Evolutionary conservation across 1,139 yeast species (phyloP), one percentile per base, ranked within the genome.

Genomic region (Entelexis paramagnoliae): DNA sequence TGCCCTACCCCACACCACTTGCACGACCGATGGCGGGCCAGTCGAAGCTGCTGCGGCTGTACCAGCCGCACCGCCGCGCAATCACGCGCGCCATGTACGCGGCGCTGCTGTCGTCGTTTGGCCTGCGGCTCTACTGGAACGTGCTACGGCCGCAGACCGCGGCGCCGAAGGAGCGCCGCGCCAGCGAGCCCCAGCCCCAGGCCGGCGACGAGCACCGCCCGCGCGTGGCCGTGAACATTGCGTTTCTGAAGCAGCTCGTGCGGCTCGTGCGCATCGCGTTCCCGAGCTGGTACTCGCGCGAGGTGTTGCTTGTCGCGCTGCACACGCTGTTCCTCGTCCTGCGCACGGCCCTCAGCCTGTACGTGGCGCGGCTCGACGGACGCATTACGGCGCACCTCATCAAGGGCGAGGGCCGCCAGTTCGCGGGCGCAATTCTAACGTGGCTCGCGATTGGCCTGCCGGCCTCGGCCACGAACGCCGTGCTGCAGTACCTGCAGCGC

Each of bases 361-460:
- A 81, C 62, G 93, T 88, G 22, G 96, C 96, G 4, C 79, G 83
- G 17, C 72, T 89, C 55, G 97, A 89, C 66, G 96, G 97, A 60
- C 73, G 75, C 62, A 71, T 89, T 51, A 96, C 89, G 5, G 88
- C 95, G 0, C 80, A 88, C 1, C 73, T 89, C 58, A 87, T 89
- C 33, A 77, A 83, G 41, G 87, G 83, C 57, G 74, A 76, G 50
- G 83, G 88, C 52, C 72, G 72, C 48, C 74, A 73, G 48, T 89
- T 89, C 63, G 70, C 83, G 52, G 73, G 75, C 58, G 73, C 83
- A 44, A 69, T 88, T 54, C 74, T 78, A 0, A 74, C 79, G 64
- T 89, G 96, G 96, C 79, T 89, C 83, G 63, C 79, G 24, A 72
- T 89, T 16, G 96, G 96, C 7, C 66, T 88, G 6, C 97, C 97